Conservation (phyloP, 1,284 basidiomycete species). For the Moesziomyces sp. region DNA sequence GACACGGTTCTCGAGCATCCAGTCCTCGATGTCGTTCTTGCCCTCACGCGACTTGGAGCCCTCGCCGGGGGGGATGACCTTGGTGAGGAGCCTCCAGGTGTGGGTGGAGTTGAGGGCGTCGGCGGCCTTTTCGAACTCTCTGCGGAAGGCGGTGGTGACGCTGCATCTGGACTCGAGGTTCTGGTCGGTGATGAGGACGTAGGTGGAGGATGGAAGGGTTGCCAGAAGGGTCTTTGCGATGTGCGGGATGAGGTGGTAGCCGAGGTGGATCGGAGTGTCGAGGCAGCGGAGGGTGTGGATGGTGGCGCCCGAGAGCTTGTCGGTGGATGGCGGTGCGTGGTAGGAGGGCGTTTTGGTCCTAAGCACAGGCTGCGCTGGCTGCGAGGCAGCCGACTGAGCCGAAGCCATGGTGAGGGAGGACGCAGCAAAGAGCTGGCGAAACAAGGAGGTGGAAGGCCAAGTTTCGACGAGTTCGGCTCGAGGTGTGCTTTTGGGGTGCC, state of each 20-base stretch:
- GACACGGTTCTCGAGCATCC: slow-evolving; percentile 85
- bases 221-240: slow-evolving; percentile 76
- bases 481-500: no score
- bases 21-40: slow-evolving; percentile 95
- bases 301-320: slow-evolving; percentile 55
- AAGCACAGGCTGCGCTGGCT: slow-evolving; percentile 31
- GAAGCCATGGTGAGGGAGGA: slow-evolving; percentile 20
- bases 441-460: no score
- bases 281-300: slow-evolving; percentile 63
- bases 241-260: slow-evolving; percentile 66
- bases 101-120: slow-evolving; percentile 58
- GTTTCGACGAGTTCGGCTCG: no score
- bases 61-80: slow-evolving; percentile 89
- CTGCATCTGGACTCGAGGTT: slow-evolving; percentile 73
- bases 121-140: slow-evolving; percentile 57
- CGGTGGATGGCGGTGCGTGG: slow-evolving; percentile 60
- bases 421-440: background rate
- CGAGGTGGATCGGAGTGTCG: slow-evolving; percentile 63
- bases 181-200: slow-evolving; percentile 92
- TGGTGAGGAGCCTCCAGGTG: slow-evolving; percentile 78
- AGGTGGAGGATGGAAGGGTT: slow-evolving; percentile 83
- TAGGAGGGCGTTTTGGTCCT: slow-evolving; percentile 64
- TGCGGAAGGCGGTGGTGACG: slow-evolving; percentile 67
- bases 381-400: slow-evolving; percentile 7
- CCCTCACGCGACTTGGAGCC: slow-evolving; percentile 89